Evolutionary conservation across 2,329 filamentous ascomycete genomes (phyloP), one percentile per base, ranked within the genome.

Genomic region (Aureobasidium melanogenum): DNA sequence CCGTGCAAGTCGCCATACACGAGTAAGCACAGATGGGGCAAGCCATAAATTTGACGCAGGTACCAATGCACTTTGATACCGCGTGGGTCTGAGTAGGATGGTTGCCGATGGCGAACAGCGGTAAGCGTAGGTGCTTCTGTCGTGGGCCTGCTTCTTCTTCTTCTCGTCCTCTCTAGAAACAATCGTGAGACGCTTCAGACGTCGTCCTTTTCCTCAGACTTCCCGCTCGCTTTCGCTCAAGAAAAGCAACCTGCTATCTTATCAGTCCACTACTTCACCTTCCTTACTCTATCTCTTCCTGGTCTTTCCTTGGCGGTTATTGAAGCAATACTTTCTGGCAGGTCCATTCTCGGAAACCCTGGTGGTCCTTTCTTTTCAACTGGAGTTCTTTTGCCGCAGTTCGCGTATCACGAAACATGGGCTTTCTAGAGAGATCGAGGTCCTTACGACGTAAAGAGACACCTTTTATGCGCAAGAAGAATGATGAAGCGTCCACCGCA

Each of bases 371-470:
- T 39, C 41, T 30, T 30, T 19, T n/a, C 41, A 47, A 36, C 30
- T 24, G 10, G 41, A 30, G 2, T 47, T 38, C 17, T 28, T n/a
- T 30, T 12, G 28, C 22, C 30, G 43, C 54, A 47, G 43, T 41
- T 47, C 39, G 54, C 32, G 32, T 47, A 30, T 32, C 28, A 47
- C 28, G 12, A 17, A 26, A 12, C 5, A 64, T 64, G 63, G 63
- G 63, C n/a, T 63, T 64, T 32, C 30, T 64, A n/a, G 58, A 62
- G 15, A 57, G 63, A 47, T 63, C 63, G 38, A 61, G 62, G 44
- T 64, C 63, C 26, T 38, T 63, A 41, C 61, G 63, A 39, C 51
- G 58, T 24, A 63, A 64, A 46, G 61, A 64, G 46, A 56, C 58
- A 10, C 62, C 46, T 12, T 57, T 57, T 17, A 63, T 55, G 52